Evolutionary conservation across 305 asterid genomes (phyloP).

Genomic region (Striga hermonthica): DNA sequence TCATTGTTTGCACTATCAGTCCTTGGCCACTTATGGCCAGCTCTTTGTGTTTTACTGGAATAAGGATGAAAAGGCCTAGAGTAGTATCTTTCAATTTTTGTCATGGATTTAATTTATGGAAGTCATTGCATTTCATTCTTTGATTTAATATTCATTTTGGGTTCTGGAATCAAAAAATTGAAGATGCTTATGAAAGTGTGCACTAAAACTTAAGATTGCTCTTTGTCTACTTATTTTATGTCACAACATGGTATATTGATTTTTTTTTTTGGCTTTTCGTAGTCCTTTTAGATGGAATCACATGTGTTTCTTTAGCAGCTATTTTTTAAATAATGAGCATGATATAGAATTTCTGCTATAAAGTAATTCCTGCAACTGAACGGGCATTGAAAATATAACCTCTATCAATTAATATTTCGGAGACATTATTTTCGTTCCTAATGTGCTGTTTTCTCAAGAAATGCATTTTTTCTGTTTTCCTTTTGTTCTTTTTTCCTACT

Average conservation of each 20-base stretch:
- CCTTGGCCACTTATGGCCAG: conserved; percentile 2
- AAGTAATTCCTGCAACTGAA: neutral
- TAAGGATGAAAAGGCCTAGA: conserved; percentile 10
- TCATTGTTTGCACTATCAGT: conserved; percentile 22
- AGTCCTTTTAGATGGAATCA: neutral
- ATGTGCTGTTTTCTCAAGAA: no score
- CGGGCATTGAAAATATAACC: no score
- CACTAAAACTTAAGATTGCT: conserved; percentile 1
- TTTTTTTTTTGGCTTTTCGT: conserved; percentile 7
- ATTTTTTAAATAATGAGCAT: neutral
- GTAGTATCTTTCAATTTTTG: neutral
- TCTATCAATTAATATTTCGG: no score
- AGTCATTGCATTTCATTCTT: conserved; percentile 11
- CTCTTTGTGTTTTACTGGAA: neutral
- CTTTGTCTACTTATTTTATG: conserved; percentile 10
- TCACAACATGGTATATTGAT: neutral
- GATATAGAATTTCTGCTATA: neutral
- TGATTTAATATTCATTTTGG: neutral
- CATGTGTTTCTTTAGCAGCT: conserved; percentile 5
- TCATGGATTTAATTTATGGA: conserved; percentile 13
- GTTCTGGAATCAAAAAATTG: neutral
- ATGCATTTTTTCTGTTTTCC: no score
- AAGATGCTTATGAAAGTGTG: conserved; percentile 2
- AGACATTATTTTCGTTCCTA: no score
- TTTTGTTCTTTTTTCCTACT: conserved; percentile 26